phyloP scores from a whole-genome alignment of 768 basidiomycete species.

The Suillus americanus region DNA sequence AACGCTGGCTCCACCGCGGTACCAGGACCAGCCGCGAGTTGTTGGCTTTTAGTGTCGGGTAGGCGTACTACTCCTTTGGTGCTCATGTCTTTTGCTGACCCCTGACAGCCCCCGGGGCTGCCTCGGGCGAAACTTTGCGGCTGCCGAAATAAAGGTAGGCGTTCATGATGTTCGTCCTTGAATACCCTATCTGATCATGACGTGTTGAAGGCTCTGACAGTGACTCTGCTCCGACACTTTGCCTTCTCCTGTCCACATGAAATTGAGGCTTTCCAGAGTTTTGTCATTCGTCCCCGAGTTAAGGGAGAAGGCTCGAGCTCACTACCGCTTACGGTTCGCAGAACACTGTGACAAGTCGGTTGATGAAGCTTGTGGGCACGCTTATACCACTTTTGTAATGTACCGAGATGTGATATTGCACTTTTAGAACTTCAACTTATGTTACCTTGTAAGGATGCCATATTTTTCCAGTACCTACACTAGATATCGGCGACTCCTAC shows the following conservation, averaged over 20 bases:
- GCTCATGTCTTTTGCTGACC: slow-evolving; percentile 14
- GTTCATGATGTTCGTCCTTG: neutral
- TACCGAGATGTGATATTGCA: neutral
- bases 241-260: slow-evolving; percentile 49
- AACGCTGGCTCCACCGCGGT: slow-evolving; percentile 57
- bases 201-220: slow-evolving; percentile 35
- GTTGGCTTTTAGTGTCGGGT: slow-evolving; percentile 63
- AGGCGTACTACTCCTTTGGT: slow-evolving; percentile 15
- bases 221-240: slow-evolving; percentile 55
- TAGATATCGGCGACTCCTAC: neutral
- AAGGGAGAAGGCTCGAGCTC: slow-evolving; percentile 53
- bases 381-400: neutral
- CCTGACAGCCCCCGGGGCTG: slow-evolving; percentile 54
- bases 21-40: slow-evolving; percentile 41
- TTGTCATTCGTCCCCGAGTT: slow-evolving; percentile 61
- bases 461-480: neutral
- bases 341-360: slow-evolving; percentile 13
- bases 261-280: slow-evolving; percentile 65
- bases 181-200: neutral
- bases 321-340: slow-evolving; percentile 51
- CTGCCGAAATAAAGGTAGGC: slow-evolving; percentile 58
- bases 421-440: neutral
- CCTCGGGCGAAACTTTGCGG: slow-evolving; percentile 58
- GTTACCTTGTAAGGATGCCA: neutral
- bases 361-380: neutral